Evolutionary conservation across 2,329 filamentous ascomycete species (phyloP), one percentile per base, ranked within the genome.

Genomic region (Aspergillus sp.): DNA sequence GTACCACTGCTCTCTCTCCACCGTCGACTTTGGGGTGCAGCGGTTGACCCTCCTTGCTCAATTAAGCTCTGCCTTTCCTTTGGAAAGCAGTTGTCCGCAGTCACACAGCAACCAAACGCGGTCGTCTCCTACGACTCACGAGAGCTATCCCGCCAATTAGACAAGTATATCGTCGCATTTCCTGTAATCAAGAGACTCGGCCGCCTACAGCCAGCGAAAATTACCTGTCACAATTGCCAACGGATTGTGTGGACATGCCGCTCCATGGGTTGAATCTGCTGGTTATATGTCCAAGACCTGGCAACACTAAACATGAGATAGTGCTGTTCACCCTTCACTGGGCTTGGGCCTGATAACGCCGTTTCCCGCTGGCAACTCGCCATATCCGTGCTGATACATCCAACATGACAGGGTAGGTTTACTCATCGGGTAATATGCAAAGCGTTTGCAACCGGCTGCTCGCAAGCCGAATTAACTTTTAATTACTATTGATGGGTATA

Each of bases 191-290:
- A 18, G n/a, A n/a, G 15, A 13, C 24, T 11, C 34, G 18, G 32
- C 24, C 17, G 13, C 20, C 53, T 9, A 30, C 26, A 30, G 26
- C 26, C 26, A 30, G 26, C 26, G 4, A 13, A 43, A 42, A 17
- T 44, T 55, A 55, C 53, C 45, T 49, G 53, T 50, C 53, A 50
- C 53, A 50, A 48, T 41, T 42, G 36, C 26, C 45, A 34, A 36
- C 44, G 9, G 24, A 42, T 41, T 13, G 36, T n/a, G 22, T n/a
- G 34, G 34, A 5, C 34, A n/a, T n/a, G 34, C 34, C 34, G 34
- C 32, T 22, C 32, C 32, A 49, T 38, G 32, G 47, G 32, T 30
- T 30, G 26, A 30, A 30, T 30, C 26, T 36, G 34, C 34, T 36
- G 12, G 34, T n/a, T n/a, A 36, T n/a, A 36, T 36, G 43, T 26